Base-by-base conservation (phyloP, 345 rosid genomes). In the Jatropha curcas region DNA sequence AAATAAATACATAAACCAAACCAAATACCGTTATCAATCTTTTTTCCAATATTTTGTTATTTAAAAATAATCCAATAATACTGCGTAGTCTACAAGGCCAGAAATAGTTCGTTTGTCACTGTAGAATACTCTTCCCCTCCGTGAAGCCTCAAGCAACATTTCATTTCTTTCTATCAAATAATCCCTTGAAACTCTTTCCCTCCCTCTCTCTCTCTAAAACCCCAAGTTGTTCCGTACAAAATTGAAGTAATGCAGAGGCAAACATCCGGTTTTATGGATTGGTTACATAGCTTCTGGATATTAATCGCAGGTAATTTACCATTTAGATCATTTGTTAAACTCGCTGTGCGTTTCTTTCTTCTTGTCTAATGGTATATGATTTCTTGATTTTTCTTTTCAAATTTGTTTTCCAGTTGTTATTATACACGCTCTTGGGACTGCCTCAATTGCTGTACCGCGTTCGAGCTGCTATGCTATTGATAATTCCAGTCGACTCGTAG, bases 401-500 rank as follows among this genome's bases (percentile, higher is more conserved):
- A n/a, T 62, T 67, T 77, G 16, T 8, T 33, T 59, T 76, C 51
- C 88, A 92, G 97, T 72, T 82, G 43, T 86, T 65, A 69, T 81
- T 16, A 37, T 80, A 66, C 85, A 77, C 61, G 79, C 78, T 41
- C 28, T 75, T 62, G 75, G 83, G 25, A 80, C 75, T 58, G 82
- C 71, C 16, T 81, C 94, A 41, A 83, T 89, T 43, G 84, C 77
- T 22, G 87, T 84, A 1, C 99, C 98, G 0, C 82, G 74, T 58
- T 88, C 97, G 56, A 83, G 75, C 71, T 95, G 98, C 90, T 92
- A 95, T 61, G 89, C 85, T 78, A 60, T 95, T 37, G 98, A 91
- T 81, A 91, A 89, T 85, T 83, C 98, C 35, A 95, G 99, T 76
- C 96, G 82, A 60, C 88, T 95, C 81, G 82, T 91, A 39, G 99